A percentile compares a stretch with the other conserved stretches of the same genome.
Evolutionary conservation across 495 filamentous ascomycete genomes (phyloP).

Genomic region (Sporormia fimetaria): DNA sequence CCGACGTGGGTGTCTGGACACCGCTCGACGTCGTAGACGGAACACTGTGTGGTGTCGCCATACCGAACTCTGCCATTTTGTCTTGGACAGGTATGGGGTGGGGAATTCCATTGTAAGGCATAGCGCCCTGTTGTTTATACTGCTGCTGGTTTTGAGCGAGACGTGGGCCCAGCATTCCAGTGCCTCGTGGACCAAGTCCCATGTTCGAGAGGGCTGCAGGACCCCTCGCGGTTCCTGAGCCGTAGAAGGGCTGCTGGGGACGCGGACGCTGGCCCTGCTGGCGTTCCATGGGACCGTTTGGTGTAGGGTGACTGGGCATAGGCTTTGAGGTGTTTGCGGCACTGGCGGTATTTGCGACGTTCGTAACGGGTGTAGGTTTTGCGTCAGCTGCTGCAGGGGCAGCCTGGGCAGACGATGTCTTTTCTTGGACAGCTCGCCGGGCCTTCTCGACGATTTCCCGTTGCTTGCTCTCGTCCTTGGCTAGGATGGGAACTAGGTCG

Average conservation of each 20-base stretch:
- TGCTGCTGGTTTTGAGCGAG: constrained; percentile 46
- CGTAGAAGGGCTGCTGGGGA: constrained; percentile 14
- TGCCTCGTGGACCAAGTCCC: too few species aligned
- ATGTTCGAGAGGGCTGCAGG: constrained; percentile 26
- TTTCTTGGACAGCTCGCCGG: constrained; percentile 33
- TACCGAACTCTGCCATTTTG: constrained; percentile 38
- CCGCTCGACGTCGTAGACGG: constrained; percentile 37
- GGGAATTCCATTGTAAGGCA: constrained; percentile 31
- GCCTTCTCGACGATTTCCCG: constrained; percentile 83
- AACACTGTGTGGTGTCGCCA: constrained; percentile 37
- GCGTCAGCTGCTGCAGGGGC: constrained; percentile 25
- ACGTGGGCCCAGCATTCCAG: constrained; percentile 36
- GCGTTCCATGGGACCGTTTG: constrained; percentile 31
- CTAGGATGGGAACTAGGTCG: constrained; percentile 87
- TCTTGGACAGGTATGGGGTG: constrained; percentile 44
- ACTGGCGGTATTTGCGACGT: too few species aligned
- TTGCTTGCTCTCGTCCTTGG: constrained; percentile 89
- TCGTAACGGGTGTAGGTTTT: too few species aligned
- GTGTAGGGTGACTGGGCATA: constrained; percentile 14
- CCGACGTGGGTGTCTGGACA: constrained; percentile 40
- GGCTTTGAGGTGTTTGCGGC: constrained; percentile 16
- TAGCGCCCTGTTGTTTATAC: constrained; percentile 34
- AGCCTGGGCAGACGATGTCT: constrained; percentile 42
- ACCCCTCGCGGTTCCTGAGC: constrained; percentile 19
- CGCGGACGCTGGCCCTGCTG: constrained; percentile 41